phyloP scores from a whole-genome alignment of 345 rosid species.

The Citrus inodora region DNA sequence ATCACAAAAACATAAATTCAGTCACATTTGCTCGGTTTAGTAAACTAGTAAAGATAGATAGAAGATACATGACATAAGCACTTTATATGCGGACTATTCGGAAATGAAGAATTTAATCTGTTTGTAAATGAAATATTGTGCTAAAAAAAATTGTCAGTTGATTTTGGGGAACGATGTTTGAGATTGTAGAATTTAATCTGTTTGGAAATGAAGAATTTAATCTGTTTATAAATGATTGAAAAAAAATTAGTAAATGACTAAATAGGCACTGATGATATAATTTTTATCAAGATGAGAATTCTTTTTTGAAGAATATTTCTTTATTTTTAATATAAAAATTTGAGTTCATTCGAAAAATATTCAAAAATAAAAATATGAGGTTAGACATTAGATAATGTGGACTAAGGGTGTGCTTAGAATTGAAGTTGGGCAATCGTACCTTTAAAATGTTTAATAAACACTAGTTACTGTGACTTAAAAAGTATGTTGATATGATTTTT shows the following conservation, averaged over 20 bases:
- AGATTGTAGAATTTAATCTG: neutral
- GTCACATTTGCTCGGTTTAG: neutral
- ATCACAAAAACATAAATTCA: neutral
- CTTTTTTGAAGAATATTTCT: neutral
- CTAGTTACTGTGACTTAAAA: rapidly evolving
- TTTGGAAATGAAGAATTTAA: no score
- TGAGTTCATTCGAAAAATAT: rapidly evolving
- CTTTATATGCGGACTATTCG: neutral
- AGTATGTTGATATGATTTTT: no score
- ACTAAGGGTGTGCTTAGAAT: rapidly evolving
- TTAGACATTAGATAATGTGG: no score
- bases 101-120: neutral
- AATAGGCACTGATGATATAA: neutral
- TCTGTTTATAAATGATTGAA: no score
- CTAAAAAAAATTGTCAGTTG: neutral
- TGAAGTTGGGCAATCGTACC: rapidly evolving
- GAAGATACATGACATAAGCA: neutral
- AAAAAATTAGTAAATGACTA: neutral
- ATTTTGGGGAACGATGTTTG: neutral
- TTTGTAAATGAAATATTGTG: neutral
- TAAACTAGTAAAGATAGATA: neutral
- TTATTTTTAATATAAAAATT: neutral
- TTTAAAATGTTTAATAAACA: no score
- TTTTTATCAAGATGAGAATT: neutral
- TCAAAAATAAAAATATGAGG: no score